These are phyloP conservation scores for Lepraria neglecta DNA, from an alignment of 495 filamentous ascomycete genomes.

Conservation along the genomic window DNA sequence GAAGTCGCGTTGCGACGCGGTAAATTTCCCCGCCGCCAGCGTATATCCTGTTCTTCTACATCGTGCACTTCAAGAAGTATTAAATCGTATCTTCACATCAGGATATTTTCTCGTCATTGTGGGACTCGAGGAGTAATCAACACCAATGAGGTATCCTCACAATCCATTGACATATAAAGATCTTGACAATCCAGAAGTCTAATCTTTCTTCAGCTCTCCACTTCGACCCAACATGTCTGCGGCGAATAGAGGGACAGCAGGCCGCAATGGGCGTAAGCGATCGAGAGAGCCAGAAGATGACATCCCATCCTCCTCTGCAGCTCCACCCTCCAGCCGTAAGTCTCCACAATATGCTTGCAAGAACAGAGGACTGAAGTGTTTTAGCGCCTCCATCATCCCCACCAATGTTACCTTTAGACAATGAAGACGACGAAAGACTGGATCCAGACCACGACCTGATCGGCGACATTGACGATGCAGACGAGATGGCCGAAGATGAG, in stretches of 20 bases:
- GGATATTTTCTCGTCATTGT: background rate
- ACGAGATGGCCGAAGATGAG: constrained; percentile 94
- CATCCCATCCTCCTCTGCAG: constrained; percentile 57
- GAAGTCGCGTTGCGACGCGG: constrained; percentile 12
- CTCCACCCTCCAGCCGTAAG: constrained; percentile 66
- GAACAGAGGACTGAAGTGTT: constrained; percentile 22
- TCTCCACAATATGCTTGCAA: constrained; percentile 32
- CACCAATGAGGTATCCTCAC: constrained; percentile 33
- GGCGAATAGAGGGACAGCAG: constrained; percentile 68
- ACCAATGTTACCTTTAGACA: constrained; percentile 52
- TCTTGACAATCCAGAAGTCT: background rate
- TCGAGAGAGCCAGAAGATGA: constrained; percentile 73
- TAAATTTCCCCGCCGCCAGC: background rate
- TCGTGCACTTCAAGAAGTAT: background rate
- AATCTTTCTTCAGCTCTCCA: constrained; percentile 55
- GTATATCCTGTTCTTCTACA: background rate
- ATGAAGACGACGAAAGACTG: constrained; percentile 66
- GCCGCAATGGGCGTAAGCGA: constrained; percentile 66
- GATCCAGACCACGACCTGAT: constrained; percentile 68
- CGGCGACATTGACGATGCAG: constrained; percentile 83
- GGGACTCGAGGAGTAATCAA: background rate
- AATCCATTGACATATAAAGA: background rate
- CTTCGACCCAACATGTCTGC: constrained; percentile 77
- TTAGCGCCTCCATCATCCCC: constrained; percentile 48
- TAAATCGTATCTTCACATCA: background rate